Percentiles rank a stretch among this genome's conserved stretches.
Conservation (phyloP, 2,329 filamentous ascomycete genomes). For the Hawksworthiomyces lignivorus region DNA sequence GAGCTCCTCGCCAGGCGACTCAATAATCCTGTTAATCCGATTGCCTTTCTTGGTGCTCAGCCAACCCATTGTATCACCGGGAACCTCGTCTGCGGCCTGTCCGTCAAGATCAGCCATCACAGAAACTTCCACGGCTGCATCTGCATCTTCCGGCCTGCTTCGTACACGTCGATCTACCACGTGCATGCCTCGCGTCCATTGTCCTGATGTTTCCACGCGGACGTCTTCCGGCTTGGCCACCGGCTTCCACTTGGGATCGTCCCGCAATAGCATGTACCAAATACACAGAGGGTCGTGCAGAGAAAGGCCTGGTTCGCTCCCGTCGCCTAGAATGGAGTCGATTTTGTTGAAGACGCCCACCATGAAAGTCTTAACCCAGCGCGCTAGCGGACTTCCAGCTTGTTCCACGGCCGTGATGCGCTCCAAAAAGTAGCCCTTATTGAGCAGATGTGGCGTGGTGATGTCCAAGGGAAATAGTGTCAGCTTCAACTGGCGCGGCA, state of each 20-base stretch:
- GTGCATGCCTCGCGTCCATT: slow-evolving; percentile 93
- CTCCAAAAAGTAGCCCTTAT: slow-evolving; percentile 49
- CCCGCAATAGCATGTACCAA: slow-evolving; percentile 65
- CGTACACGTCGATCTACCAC: slow-evolving; percentile 66
- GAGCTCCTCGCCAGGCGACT: slow-evolving; percentile 56
- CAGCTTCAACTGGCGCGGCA: slow-evolving; percentile 57
- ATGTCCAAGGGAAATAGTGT: slow-evolving; percentile 72
- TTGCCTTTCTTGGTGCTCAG: slow-evolving; percentile 68
- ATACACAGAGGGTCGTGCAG: slow-evolving; percentile 73
- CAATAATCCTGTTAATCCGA: slow-evolving; percentile 65
- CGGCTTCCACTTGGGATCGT: slow-evolving; percentile 50
- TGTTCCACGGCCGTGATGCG: slow-evolving; percentile 48
- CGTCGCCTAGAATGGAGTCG: slow-evolving; percentile 51
- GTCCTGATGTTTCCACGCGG: slow-evolving; percentile 78
- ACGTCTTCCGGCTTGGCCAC: slow-evolving; percentile 66
- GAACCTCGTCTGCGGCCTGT: slow-evolving; percentile 30
- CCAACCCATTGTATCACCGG: slow-evolving; percentile 72
- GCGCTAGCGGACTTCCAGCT: slow-evolving; percentile 62
- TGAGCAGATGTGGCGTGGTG: slow-evolving; percentile 62
- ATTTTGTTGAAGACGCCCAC: slow-evolving; percentile 63
- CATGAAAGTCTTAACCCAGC: slow-evolving; percentile 67
- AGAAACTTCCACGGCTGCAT: slow-evolving; percentile 21
- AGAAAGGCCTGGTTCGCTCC: slow-evolving; percentile 50
- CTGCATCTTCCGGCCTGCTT: slow-evolving; percentile 39
- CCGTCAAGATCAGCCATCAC: slow-evolving; percentile 27